These are phyloP conservation scores for thale cress (Arabidopsis thaliana) DNA, from an alignment of 345 rosid species.

Conservation along the genomic window TAIR10.1 NC_003076.8:18360001-18360500, in stretches of 20 bases:
- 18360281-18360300: neutral
- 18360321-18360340: neutral
- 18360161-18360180: conserved; percentile 61
- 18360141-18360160: conserved; percentile 55
- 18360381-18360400: neutral
- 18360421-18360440: neutral
- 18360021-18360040: neutral
- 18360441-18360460: neutral
- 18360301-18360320: neutral
- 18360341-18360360: neutral
- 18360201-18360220: conserved; percentile 62
- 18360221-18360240: conserved; percentile 61
- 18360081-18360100: conserved; percentile 58
- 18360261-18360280: no score
- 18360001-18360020: neutral
- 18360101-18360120: conserved; percentile 73
- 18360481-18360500: neutral
- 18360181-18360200: conserved; percentile 58
- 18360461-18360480: neutral
- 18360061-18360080: conserved; percentile 65
- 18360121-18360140: conserved; percentile 59
- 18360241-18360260: conserved; percentile 50
- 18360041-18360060: conserved; percentile 42
- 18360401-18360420: neutral
- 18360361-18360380: neutral